phyloP scores from a whole-genome alignment of 495 filamentous ascomycete species.

The Cairneyella variabilis region DNA sequence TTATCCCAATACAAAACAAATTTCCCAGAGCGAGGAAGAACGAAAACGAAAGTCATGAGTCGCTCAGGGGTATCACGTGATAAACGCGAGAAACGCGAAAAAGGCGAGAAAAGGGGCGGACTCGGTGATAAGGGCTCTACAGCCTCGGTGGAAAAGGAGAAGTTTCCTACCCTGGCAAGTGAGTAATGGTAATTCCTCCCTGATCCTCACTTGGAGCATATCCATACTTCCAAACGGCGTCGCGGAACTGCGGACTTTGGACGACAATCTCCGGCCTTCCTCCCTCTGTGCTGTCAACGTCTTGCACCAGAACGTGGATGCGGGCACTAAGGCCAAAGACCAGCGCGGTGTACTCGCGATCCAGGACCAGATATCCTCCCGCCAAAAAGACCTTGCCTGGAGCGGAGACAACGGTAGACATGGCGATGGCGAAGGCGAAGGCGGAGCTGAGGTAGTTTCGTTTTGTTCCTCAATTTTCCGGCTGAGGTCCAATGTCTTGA shows the following conservation, averaged over 20 bases:
- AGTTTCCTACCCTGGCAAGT: conserved; percentile 68
- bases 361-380: conserved; percentile 92
- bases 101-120: conserved; percentile 8
- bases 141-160: conserved; percentile 7
- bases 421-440: conserved; percentile 1
- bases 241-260: conserved; percentile 82
- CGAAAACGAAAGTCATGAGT: background rate
- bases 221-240: conserved; percentile 82
- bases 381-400: conserved; percentile 95
- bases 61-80: conserved; percentile 11
- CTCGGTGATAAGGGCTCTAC: background rate
- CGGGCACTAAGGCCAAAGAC: conserved; percentile 93
- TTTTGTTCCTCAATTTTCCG: conserved; percentile 9
- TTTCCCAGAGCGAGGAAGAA: background rate
- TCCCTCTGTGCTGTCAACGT: conserved; percentile 54
- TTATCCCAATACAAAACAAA: too few relatives aligned
- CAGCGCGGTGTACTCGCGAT: conserved; percentile 79
- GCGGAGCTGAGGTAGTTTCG: background rate
- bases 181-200: conserved; percentile 74
- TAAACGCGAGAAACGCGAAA: background rate
- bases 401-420: conserved; percentile 67
- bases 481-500: too few relatives aligned
- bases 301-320: conserved; percentile 79
- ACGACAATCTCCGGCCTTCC: conserved; percentile 70
- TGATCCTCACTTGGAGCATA: conserved; percentile 62